Conservation (phyloP, 2,329 filamentous ascomycete genomes). For the Colletotrichum endophyticum region DNA sequence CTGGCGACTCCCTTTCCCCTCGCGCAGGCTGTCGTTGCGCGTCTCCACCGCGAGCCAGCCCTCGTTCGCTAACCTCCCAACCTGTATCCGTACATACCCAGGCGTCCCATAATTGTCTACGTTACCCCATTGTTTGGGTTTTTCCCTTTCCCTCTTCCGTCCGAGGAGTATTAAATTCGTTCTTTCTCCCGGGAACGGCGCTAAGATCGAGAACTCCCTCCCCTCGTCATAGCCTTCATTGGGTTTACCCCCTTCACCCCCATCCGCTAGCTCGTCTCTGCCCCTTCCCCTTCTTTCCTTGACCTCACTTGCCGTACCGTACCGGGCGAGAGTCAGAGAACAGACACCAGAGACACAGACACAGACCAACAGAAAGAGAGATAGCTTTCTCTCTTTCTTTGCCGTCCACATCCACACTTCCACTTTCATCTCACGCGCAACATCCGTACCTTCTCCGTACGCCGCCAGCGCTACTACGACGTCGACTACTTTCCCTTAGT, state of each 20-base stretch:
- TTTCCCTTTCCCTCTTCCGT: constrained; percentile 14
- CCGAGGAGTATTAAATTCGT: constrained; percentile 22
- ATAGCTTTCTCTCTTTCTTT: neutral
- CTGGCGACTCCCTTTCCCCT: neutral
- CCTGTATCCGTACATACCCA: neutral
- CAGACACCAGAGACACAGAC: no score
- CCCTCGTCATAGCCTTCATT: constrained; percentile 25
- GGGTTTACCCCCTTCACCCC: constrained; percentile 21
- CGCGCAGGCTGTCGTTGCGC: constrained; percentile 1
- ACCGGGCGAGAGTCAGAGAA: neutral
- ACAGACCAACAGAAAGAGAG: neutral
- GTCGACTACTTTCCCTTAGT: neutral
- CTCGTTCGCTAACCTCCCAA: constrained; percentile 7
- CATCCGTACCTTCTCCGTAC: neutral
- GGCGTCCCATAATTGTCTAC: constrained; percentile 16
- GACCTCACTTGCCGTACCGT: neutral
- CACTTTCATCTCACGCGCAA: neutral
- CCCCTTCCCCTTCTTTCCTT: neutral
- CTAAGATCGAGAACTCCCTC: constrained; percentile 23
- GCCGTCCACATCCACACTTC: neutral
- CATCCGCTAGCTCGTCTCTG: neutral
- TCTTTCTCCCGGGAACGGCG: constrained; percentile 23
- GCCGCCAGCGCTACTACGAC: neutral
- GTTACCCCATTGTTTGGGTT: constrained; percentile 14
- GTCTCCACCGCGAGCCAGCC: constrained; percentile 19